Percentiles rank a stretch among this genome's conserved stretches.
These are phyloP conservation scores for Proliferodiscus dingleyae DNA, from an alignment of 2,329 filamentous ascomycete genomes.

Conservation along the genomic window DNA sequence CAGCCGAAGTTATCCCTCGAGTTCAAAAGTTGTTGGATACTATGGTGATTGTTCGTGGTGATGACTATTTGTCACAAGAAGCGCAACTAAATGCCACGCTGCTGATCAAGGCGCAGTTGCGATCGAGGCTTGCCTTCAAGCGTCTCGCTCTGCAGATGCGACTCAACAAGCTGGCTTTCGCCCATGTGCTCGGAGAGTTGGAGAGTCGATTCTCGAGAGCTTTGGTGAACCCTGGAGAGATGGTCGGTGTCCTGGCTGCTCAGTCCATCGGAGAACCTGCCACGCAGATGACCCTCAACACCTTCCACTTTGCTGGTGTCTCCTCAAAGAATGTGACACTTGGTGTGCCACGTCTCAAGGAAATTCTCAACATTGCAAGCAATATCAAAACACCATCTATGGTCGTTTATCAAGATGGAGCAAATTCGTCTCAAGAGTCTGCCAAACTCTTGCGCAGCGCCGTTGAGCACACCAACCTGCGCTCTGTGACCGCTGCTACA, in stretches of 20 bases:
- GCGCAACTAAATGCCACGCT: conserved; percentile 85
- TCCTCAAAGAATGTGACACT: conserved; percentile 99
- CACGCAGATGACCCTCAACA: conserved; percentile 99
- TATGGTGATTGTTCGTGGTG: conserved; percentile 80
- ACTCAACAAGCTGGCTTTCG: conserved; percentile 85
- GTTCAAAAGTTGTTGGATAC: conserved; percentile 70
- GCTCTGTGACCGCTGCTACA: conserved; percentile 83
- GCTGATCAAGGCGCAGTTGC: conserved; percentile 86
- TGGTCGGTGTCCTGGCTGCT: conserved; percentile 96
- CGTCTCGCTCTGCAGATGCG: conserved; percentile 81
- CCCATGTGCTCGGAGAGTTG: conserved; percentile 86
- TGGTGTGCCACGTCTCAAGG: conserved; percentile 97
- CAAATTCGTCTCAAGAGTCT: conserved; percentile 64
- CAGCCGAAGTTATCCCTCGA: conserved; percentile 77
- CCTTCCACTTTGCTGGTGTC: conserved; percentile 99
- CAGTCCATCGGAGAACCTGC: conserved; percentile 98
- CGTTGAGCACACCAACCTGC: conserved; percentile 91
- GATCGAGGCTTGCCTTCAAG: conserved; percentile 88
- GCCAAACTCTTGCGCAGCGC: conserved; percentile 82
- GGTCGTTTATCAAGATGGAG: conserved; percentile 75
- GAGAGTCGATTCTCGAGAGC: conserved; percentile 83
- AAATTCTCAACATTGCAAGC: conserved; percentile 95
- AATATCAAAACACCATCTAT: conserved; percentile 99
- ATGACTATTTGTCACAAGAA: conserved; percentile 75
- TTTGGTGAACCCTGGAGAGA: conserved; percentile 88